phyloP scores from a whole-genome alignment of 1,139 yeast species.

The Kodamaea fungicola region DNA sequence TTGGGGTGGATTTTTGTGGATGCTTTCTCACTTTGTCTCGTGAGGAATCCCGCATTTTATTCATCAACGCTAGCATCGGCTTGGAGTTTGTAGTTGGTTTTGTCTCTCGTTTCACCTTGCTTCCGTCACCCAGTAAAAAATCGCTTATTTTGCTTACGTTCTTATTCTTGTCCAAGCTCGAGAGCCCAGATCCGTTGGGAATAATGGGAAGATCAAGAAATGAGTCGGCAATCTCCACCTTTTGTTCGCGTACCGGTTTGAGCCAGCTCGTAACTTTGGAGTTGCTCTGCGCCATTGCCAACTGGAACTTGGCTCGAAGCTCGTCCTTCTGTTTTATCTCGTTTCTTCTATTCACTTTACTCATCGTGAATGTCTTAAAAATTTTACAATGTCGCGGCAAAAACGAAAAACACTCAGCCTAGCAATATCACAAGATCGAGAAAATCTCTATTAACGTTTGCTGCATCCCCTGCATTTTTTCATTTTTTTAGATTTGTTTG shows the following conservation, averaged over 20 bases:
- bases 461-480: no score
- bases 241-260: conserved; percentile 14
- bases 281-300: conserved; percentile 37
- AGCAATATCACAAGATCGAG: not conserved
- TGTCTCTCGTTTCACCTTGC: conserved; percentile 10
- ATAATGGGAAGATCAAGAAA: conserved; percentile 45
- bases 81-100: conserved; percentile 15
- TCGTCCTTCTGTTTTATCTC: conserved; percentile 49
- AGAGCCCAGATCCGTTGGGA: conserved; percentile 41
- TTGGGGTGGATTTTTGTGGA: not conserved
- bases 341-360: conserved; percentile 21
- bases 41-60: conserved; percentile 37
- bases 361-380: not conserved
- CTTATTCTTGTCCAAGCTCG: conserved; percentile 15
- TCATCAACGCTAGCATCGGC: conserved; percentile 46
- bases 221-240: conserved; percentile 7
- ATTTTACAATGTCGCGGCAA: not conserved
- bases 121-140: conserved; percentile 20
- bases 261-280: conserved; percentile 44
- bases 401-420: not conserved
- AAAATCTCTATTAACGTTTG: no score
- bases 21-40: conserved; percentile 14
- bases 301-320: conserved; percentile 47
- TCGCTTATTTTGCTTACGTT: conserved; percentile 24
- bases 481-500: no score